Percentiles rank a stretch among this genome's conserved stretches.
Conservation (phyloP, 192 early-diverging fungal genomes). For the Podila horticola region DNA sequence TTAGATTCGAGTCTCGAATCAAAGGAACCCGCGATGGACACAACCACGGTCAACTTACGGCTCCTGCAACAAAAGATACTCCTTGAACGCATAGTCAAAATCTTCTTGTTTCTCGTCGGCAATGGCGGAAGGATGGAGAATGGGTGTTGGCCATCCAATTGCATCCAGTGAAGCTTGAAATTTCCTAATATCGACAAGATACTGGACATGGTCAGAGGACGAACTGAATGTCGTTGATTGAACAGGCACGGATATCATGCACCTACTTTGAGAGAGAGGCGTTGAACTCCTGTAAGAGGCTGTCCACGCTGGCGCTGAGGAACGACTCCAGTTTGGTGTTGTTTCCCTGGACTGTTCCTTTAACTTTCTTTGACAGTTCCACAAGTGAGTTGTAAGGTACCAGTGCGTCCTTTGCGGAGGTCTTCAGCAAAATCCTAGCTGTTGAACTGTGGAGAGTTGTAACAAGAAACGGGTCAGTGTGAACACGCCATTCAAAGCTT, state of each 20-base stretch:
- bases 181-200: constrained; percentile 34
- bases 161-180: constrained; percentile 53
- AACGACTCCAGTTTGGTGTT: constrained; percentile 49
- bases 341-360: constrained; percentile 7
- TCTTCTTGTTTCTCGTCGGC: constrained; percentile 20
- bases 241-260: neutral
- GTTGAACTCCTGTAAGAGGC: constrained; percentile 59
- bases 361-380: constrained; percentile 36
- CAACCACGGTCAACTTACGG: constrained; percentile 27
- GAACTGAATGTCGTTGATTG: too few species aligned
- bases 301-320: constrained; percentile 35
- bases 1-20: neutral
- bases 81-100: constrained; percentile 48
- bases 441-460: constrained; percentile 16
- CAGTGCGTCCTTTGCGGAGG: constrained; percentile 48
- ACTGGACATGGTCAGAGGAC: neutral
- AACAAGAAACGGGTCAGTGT: neutral
- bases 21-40: neutral
- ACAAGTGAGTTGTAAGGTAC: constrained; percentile 55
- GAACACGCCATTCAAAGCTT: neutral
- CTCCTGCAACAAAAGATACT: constrained; percentile 51
- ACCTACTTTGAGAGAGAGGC: constrained; percentile 56
- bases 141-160: constrained; percentile 54
- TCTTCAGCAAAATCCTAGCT: constrained; percentile 47
- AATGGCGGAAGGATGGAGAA: constrained; percentile 15